Evolutionary conservation across 306 rosid species (phyloP).

Genomic region (Castanea crenata): DNA sequence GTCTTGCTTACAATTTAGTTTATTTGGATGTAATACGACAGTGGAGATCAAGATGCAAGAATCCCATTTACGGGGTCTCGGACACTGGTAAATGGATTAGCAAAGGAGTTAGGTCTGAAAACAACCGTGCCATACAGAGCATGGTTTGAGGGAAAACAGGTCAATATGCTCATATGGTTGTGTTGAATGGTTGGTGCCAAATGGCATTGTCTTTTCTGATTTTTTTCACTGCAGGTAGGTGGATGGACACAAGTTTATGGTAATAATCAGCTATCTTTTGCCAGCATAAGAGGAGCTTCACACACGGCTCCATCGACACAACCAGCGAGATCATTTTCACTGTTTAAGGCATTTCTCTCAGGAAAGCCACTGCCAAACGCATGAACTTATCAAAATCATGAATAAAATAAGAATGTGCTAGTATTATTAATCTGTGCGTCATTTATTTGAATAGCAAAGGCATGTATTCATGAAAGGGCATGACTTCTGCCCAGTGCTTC

Average conservation of each 20-base stretch:
- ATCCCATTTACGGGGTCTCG: constrained; percentile 23
- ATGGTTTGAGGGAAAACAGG: too few relatives aligned
- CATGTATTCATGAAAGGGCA: too few relatives aligned
- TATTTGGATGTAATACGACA: background rate
- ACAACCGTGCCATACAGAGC: too few relatives aligned
- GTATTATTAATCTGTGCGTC: background rate
- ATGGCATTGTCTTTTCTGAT: background rate
- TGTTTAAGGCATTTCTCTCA: constrained; percentile 21
- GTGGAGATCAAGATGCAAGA: constrained; percentile 35
- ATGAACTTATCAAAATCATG: background rate
- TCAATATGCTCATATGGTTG: background rate
- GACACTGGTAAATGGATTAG: background rate
- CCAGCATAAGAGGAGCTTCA: too few relatives aligned
- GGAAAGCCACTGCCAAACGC: constrained; percentile 31
- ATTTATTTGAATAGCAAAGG: too few relatives aligned
- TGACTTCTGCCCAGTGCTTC: too few relatives aligned
- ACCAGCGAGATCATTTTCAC: constrained; percentile 25
- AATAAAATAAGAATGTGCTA: background rate
- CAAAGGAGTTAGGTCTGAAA: too few relatives aligned
- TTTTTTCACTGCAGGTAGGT: constrained; percentile 17
- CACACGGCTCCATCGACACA: too few relatives aligned
- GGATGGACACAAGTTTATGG: constrained; percentile 37
- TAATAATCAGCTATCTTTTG: background rate
- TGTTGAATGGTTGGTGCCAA: background rate
- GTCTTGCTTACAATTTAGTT: background rate